A percentile compares a stretch with the other conserved stretches of the same genome.
phyloP scores from a whole-genome alignment of 805 yeast species.

The Teunomyces lycoperdinae region DNA sequence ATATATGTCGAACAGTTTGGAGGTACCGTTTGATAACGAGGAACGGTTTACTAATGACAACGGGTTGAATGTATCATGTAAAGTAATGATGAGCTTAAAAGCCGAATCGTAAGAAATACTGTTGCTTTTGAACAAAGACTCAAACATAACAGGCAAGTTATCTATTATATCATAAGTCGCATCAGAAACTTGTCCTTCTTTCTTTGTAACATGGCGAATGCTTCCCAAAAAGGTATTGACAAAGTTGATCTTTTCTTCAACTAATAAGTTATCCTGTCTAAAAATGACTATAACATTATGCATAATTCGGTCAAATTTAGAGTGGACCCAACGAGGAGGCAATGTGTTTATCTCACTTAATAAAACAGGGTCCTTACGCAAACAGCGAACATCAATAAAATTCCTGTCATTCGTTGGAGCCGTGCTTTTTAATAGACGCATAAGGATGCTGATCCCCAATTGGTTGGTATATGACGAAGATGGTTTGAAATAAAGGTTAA shows the following conservation, averaged over 20 bases:
- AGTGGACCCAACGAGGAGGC: slow-evolving; percentile 32
- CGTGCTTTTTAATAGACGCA: slow-evolving; percentile 22
- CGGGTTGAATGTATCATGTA: slow-evolving; percentile 35
- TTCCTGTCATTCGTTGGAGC: slow-evolving; percentile 17
- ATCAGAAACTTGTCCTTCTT: slow-evolving; percentile 28
- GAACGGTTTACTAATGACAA: slow-evolving; percentile 3
- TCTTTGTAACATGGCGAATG: slow-evolving; percentile 26
- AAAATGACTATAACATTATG: slow-evolving; percentile 23
- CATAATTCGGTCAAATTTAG: slow-evolving; percentile 29
- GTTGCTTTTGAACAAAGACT: slow-evolving; percentile 17
- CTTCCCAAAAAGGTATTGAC: slow-evolving; percentile 23
- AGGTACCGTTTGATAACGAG: background rate
- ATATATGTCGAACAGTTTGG: slow-evolving; percentile 11
- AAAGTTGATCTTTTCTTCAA: slow-evolving; percentile 23
- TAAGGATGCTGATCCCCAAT: slow-evolving; percentile 27
- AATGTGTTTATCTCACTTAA: slow-evolving; percentile 31
- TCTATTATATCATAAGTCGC: slow-evolving; percentile 32
- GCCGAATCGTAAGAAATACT: slow-evolving; percentile 17
- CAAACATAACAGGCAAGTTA: slow-evolving; percentile 25
- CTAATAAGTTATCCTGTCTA: slow-evolving; percentile 19
- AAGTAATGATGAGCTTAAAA: slow-evolving; percentile 21
- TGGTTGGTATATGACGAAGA: slow-evolving; percentile 24
- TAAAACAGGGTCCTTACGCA: slow-evolving; percentile 29
- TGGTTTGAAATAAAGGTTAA: slow-evolving; percentile 33
- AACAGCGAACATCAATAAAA: slow-evolving; percentile 27